Conservation (phyloP, 225 moss, liverwort and hornwort species). For the Pseudisothecium myosuroides region DNA sequence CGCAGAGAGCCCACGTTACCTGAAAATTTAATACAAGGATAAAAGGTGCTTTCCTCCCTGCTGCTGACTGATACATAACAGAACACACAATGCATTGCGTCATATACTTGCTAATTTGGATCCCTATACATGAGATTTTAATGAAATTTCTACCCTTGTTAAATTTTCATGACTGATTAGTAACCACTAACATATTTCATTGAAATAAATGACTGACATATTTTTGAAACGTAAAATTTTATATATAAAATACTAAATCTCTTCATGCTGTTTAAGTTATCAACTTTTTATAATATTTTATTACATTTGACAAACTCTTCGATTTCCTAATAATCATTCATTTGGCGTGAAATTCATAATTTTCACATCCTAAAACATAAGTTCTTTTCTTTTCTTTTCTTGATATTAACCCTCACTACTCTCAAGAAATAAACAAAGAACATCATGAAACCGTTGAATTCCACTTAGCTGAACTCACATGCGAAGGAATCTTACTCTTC, state of each 20-base stretch:
- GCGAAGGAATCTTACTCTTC: neutral
- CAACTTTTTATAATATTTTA: too few species aligned
- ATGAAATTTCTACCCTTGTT: neutral
- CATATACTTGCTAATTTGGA: neutral
- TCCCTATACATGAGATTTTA: neutral
- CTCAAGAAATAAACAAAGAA: neutral
- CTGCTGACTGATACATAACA: constrained; percentile 32
- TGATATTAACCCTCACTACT: neutral
- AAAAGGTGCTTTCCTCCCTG: constrained; percentile 49
- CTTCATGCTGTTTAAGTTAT: neutral
- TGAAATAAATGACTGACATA: neutral
- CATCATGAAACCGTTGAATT: neutral
- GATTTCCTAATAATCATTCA: neutral
- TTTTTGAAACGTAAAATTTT: neutral
- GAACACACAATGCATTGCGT: neutral
- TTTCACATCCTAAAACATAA: neutral
- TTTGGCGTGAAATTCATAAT: neutral
- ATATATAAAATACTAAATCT: neutral
- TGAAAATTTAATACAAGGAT: constrained; percentile 61
- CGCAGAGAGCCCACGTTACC: constrained; percentile 8
- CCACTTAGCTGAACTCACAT: neutral
- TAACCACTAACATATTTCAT: neutral
- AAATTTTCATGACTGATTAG: neutral
- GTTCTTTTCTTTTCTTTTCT: neutral
- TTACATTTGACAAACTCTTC: neutral